Evolutionary conservation across 352 stramenopile species (phyloP), one percentile per base, ranked within the genome.

Genomic region (Globisporangium orthogonon): DNA sequence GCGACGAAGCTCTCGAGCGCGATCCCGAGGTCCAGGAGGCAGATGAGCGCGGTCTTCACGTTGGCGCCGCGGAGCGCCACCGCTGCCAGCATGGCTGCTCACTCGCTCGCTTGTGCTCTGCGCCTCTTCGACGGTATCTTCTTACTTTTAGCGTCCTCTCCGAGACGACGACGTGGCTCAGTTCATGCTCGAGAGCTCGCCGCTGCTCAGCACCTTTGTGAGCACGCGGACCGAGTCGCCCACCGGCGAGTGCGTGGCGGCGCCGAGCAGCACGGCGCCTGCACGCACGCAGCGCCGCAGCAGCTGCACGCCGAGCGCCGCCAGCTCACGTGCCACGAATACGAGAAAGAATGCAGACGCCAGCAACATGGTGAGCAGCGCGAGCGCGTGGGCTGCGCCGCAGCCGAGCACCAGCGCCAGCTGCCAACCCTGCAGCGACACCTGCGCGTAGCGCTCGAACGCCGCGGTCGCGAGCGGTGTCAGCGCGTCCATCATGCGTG

Each of bases 131-230:
- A 14, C 7, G 18, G 23, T 49, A 23, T 31, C 39, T 39, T 56
- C 6, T 14, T 17, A 13, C 5, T 40, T 18, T 7, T 9, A 15
- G 41, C 2, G 41, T 23, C 41, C 14, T 7, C 5, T 46, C 17
- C 17, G 13, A 37, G 33, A 37, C 6, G 33, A 37, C 41, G 6
- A 46, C 17, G 17, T 15, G 6, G 39, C 7, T 33, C 31, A 59
- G 23, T 37, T 44, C 44, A 60, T 39, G 23, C 45, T 53, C 23
- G 54, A 60, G 44, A 60, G 54, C 54, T 60, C 45, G 45, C 44
- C 33, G 33, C 45, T 60, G 45, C 54, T 60, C 31, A 61, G 56
- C n/a, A 56, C 49, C 29, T 55, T 54, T 0, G 56, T 53, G 17
- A 54, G 50, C 39, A 31, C 39, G 56, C 41, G 54, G 3, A 61